Conservation (phyloP, 1,284 basidiomycete species). For the Rhodotorula sp. region DNA sequence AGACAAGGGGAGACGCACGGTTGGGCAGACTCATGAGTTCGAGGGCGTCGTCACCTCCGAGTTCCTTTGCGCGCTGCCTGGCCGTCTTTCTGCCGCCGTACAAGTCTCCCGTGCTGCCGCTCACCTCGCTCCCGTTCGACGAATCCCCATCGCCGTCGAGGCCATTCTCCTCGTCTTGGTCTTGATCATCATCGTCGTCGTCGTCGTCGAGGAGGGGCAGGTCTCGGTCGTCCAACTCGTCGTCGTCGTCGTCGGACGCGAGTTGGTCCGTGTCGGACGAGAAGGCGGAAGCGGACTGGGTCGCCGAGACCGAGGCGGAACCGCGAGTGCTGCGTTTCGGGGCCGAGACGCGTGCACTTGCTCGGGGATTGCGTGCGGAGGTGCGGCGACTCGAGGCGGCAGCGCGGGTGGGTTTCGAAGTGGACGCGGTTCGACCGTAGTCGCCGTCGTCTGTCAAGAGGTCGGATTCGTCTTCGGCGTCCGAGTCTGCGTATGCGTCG, state of each 20-base stretch:
- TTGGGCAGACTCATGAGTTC: slow-evolving; percentile 33
- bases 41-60: slow-evolving; percentile 35
- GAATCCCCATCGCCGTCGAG: neutral
- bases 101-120: slow-evolving; percentile 12
- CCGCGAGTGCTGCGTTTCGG: neutral
- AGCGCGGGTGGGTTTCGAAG: too few species aligned
- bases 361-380: neutral
- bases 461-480: slow-evolving; percentile 2
- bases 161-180: neutral
- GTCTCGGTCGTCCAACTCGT: slow-evolving; percentile 5
- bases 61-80: slow-evolving; percentile 37
- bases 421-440: neutral
- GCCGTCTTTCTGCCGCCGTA: slow-evolving; percentile 36
- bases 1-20: neutral
- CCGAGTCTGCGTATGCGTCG: slow-evolving; percentile 3
- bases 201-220: slow-evolving; percentile 2
- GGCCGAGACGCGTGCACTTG: neutral
- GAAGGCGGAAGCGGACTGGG: neutral
- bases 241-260: neutral
- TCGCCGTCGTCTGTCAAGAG: slow-evolving; percentile 7
- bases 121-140: neutral
- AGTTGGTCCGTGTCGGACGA: slow-evolving; percentile 6
- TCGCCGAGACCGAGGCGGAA: neutral
- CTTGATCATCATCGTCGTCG: neutral
- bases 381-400: too few species aligned